Evolutionary conservation across 1,284 basidiomycete genomes (phyloP).

Genomic region (Malassezia vespertilionis): DNA sequence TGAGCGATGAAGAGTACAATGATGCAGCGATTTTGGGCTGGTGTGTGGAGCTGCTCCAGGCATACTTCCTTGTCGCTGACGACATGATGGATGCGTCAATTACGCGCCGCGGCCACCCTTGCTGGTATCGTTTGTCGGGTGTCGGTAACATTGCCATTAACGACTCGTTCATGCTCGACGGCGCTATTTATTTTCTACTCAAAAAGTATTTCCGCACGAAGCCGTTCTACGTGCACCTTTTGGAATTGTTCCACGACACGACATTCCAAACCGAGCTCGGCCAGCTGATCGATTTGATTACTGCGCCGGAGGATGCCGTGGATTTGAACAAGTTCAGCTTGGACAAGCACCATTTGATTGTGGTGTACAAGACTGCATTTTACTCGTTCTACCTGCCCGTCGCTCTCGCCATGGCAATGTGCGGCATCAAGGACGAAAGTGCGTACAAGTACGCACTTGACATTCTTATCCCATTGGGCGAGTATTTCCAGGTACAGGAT

Average conservation of each 20-base stretch:
- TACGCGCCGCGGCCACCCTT: constrained; percentile 93
- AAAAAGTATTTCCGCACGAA: constrained; percentile 77
- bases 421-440: constrained; percentile 59
- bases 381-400: constrained; percentile 99
- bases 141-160: constrained; percentile 88
- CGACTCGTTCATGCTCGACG: constrained; percentile 92
- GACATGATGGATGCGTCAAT: constrained; percentile 94
- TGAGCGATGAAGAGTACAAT: constrained; percentile 60
- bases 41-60: constrained; percentile 96
- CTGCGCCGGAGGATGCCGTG: constrained; percentile 78
- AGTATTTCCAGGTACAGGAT: constrained; percentile 98
- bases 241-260: constrained; percentile 83
- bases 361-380: constrained; percentile 93
- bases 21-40: constrained; percentile 84
- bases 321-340: constrained; percentile 77
- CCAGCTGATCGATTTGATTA: constrained; percentile 88
- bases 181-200: constrained; percentile 79
- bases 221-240: constrained; percentile 71
- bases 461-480: constrained; percentile 83
- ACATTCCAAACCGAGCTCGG: constrained; percentile 93
- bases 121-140: constrained; percentile 62
- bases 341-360: constrained; percentile 79
- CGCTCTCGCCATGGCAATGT: constrained; percentile 75
- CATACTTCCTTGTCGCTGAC: constrained; percentile 92
- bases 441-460: constrained; percentile 69